Conservation (phyloP, 2,329 filamentous ascomycete genomes). For the Cercospora berteroae region DNA sequence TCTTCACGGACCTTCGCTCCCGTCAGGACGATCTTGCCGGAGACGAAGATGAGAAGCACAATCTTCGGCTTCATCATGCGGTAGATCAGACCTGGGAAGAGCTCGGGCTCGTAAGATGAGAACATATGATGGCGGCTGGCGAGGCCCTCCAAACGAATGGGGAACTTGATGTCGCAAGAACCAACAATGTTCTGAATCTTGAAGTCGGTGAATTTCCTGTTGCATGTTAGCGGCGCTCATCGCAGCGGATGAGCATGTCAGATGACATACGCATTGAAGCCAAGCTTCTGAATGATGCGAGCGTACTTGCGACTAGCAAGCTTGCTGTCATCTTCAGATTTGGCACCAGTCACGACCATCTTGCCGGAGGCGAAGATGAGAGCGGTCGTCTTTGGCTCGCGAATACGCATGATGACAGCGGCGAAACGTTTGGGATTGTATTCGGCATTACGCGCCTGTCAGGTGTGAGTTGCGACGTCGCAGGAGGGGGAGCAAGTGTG, state of each 20-base stretch:
- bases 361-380: constrained; percentile 98
- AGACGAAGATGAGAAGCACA: constrained; percentile 90
- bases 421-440: constrained; percentile 78
- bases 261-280: constrained; percentile 65
- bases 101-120: constrained; percentile 95
- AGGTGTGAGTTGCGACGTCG: constrained; percentile 1
- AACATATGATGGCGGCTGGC: constrained; percentile 98
- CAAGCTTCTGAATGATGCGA: constrained; percentile 98
- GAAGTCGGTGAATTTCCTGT: constrained; percentile 90
- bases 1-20: constrained; percentile 97
- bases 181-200: constrained; percentile 99
- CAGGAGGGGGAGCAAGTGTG: neutral
- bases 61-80: constrained; percentile 99
- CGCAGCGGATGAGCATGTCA: constrained; percentile 7
- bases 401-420: constrained; percentile 86
- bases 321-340: constrained; percentile 97
- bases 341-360: constrained; percentile 98
- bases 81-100: constrained; percentile 99
- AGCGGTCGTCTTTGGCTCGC: constrained; percentile 96
- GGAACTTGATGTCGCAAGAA: constrained; percentile 99
- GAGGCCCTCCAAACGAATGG: constrained; percentile 91
- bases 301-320: constrained; percentile 96
- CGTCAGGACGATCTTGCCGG: constrained; percentile 95
- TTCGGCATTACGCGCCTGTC: constrained; percentile 74
- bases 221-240: constrained; percentile 2